A percentile compares a stretch with the other conserved stretches of the same genome.
phyloP scores from a whole-genome alignment of 2,329 filamentous ascomycete genomes.

The Pseudogymnoascus sp. region DNA sequence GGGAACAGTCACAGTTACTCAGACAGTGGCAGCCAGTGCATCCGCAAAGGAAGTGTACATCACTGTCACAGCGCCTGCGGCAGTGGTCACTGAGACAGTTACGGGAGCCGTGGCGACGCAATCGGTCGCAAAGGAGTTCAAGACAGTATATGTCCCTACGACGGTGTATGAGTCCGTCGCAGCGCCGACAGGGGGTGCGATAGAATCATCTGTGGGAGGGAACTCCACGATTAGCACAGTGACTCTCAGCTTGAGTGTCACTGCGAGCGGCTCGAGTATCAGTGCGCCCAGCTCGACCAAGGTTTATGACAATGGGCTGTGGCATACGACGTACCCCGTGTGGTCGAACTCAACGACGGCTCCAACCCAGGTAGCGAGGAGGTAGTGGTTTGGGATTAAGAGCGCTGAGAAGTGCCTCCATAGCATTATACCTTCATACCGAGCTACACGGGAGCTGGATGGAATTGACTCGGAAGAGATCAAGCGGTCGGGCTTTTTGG shows the following conservation, averaged over 20 bases:
- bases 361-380: neutral
- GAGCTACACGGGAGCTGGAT: neutral
- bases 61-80: conserved; percentile 21
- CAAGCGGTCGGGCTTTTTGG: neutral
- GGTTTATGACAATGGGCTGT: conserved; percentile 26
- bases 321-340: conserved; percentile 24
- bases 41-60: conserved; percentile 21
- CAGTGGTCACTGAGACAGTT: conserved; percentile 15
- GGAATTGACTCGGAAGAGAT: neutral
- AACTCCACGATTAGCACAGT: neutral
- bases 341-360: conserved; percentile 11
- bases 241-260: neutral
- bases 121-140: conserved; percentile 14
- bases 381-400: neutral
- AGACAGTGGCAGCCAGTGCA: conserved; percentile 22
- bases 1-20: conserved; percentile 16
- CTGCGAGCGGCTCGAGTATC: neutral
- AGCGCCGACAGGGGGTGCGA: neutral
- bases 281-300: neutral
- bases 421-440: neutral
- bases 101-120: conserved; percentile 26
- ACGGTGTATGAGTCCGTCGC: neutral
- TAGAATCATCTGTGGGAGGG: neutral
- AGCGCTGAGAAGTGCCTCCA: neutral
- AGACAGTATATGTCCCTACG: conserved; percentile 2